Conservation (phyloP, 2,329 filamentous ascomycete species). For the Ascochyta lentis region DNA sequence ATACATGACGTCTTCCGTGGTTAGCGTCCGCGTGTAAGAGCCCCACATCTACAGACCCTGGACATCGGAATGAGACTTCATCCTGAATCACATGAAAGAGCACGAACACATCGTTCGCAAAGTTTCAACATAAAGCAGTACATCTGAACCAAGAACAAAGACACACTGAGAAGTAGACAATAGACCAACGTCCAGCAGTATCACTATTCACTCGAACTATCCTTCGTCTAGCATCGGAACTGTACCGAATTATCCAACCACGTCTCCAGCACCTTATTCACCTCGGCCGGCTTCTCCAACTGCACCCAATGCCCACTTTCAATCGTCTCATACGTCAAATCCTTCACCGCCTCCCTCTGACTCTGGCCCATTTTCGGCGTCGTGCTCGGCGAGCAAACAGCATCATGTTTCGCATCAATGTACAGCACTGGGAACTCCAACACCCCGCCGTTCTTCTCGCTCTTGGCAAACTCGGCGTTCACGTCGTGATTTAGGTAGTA, state of each 20-base stretch:
- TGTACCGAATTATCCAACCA: constrained; percentile 28
- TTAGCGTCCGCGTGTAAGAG: too few species aligned
- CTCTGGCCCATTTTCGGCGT: constrained; percentile 44
- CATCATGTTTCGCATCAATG: constrained; percentile 51
- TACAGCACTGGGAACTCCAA: constrained; percentile 49
- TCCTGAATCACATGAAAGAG: too few species aligned
- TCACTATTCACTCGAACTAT: neutral
- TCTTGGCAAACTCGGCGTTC: constrained; percentile 52
- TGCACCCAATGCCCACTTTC: constrained; percentile 42
- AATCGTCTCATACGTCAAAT: constrained; percentile 55
- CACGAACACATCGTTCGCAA: too few species aligned
- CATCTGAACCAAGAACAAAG: too few species aligned
- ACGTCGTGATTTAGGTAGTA: constrained; percentile 55
- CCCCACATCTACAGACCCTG: too few species aligned
- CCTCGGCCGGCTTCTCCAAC: constrained; percentile 36
- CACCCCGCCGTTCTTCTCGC: constrained; percentile 45
- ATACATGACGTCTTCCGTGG: constrained; percentile 6
- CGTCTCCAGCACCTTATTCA: constrained; percentile 31
- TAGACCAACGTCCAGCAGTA: too few species aligned
- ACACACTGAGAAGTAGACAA: too few species aligned
- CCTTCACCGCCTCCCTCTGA: constrained; percentile 44
- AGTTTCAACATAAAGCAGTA: too few species aligned
- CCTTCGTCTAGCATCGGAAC: neutral
- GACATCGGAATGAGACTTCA: too few species aligned
- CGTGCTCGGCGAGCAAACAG: constrained; percentile 39